Evolutionary conservation across 371 early-diverging fungal genomes (phyloP).

Genomic region (Caulochytrium protostelioides): DNA sequence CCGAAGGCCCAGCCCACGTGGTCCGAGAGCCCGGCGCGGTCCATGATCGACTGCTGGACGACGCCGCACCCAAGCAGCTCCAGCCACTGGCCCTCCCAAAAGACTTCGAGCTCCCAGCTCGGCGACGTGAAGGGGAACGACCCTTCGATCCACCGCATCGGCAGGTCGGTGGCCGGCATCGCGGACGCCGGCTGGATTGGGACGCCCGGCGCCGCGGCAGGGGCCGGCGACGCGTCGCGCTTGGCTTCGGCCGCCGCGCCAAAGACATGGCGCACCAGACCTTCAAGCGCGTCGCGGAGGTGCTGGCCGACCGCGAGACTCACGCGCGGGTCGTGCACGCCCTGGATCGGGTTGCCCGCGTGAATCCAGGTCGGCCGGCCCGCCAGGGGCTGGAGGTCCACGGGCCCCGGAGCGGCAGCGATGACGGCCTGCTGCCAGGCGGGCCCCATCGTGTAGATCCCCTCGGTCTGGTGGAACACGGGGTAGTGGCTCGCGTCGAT

Average conservation of each 20-base stretch:
- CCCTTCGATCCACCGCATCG: constrained; percentile 87
- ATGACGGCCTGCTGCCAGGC: too few relatives aligned
- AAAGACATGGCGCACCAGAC: constrained; percentile 50
- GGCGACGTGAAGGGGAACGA: constrained; percentile 92
- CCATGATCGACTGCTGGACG: constrained; percentile 58
- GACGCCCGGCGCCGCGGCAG: not conserved
- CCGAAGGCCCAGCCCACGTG: constrained; percentile 93
- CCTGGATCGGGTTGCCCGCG: constrained; percentile 15
- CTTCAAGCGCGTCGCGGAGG: constrained; percentile 55
- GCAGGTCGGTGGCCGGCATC: constrained; percentile 25
- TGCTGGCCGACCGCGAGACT: constrained; percentile 38
- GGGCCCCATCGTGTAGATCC: constrained; percentile 38
- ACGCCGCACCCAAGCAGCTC: constrained; percentile 90
- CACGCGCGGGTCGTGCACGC: constrained; percentile 29
- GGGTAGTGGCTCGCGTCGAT: constrained; percentile 90
- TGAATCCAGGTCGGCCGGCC: too few relatives aligned
- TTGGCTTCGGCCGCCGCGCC: constrained; percentile 5
- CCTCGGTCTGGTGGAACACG: constrained; percentile 95
- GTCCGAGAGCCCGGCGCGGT: constrained; percentile 39
- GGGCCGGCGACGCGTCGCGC: not conserved
- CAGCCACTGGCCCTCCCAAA: constrained; percentile 81
- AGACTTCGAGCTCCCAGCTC: constrained; percentile 87
- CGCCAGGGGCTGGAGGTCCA: too few relatives aligned
- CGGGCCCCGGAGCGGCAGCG: too few relatives aligned
- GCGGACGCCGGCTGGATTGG: not conserved